These are phyloP conservation scores for Chlorencoelia australis DNA, from an alignment of 2,329 filamentous ascomycete genomes.

Conservation along the genomic window DNA sequence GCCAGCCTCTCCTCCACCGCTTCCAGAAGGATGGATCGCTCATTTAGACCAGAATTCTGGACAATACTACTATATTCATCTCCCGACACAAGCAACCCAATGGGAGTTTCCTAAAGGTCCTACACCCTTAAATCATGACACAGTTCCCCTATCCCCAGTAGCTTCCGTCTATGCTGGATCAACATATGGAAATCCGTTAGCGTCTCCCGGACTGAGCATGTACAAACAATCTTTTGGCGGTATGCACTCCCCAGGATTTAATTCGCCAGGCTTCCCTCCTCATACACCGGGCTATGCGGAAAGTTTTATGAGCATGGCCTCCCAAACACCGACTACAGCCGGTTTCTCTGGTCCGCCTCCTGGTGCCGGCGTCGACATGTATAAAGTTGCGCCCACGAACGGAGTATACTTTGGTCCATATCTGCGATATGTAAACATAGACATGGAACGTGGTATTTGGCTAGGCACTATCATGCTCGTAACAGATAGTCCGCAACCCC, in stretches of 20 bases:
- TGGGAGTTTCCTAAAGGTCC: slow-evolving; percentile 98
- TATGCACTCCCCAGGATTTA: slow-evolving; percentile 5
- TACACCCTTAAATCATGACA: slow-evolving; percentile 76
- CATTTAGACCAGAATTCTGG: slow-evolving; percentile 92
- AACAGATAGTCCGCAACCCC: slow-evolving; percentile 82
- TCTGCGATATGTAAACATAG: slow-evolving; percentile 93
- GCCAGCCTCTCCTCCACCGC: slow-evolving; percentile 76
- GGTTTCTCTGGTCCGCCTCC: slow-evolving; percentile 86
- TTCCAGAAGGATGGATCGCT: slow-evolving; percentile 97
- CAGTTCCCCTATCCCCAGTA: slow-evolving; percentile 72
- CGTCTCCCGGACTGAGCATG: slow-evolving; percentile 50
- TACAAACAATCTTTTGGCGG: slow-evolving; percentile 53
- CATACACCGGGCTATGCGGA: slow-evolving; percentile 77
- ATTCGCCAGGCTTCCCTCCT: slow-evolving; percentile 72
- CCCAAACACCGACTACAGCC: slow-evolving; percentile 63
- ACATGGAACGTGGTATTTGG: slow-evolving; percentile 84
- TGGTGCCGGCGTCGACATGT: slow-evolving; percentile 81
- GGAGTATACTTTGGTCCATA: slow-evolving; percentile 98
- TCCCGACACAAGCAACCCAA: slow-evolving; percentile 89
- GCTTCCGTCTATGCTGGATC: slow-evolving; percentile 36
- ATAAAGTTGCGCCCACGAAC: slow-evolving; percentile 87
- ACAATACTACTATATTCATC: slow-evolving; percentile 97
- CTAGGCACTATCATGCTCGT: slow-evolving; percentile 88
- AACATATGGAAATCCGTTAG: slow-evolving; percentile 64
- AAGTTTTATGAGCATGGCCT: slow-evolving; percentile 73